A percentile compares a stretch with the other conserved stretches of the same genome.
Conservation (phyloP, 2,329 filamentous ascomycete genomes). For the Chlorencoelia australis region DNA sequence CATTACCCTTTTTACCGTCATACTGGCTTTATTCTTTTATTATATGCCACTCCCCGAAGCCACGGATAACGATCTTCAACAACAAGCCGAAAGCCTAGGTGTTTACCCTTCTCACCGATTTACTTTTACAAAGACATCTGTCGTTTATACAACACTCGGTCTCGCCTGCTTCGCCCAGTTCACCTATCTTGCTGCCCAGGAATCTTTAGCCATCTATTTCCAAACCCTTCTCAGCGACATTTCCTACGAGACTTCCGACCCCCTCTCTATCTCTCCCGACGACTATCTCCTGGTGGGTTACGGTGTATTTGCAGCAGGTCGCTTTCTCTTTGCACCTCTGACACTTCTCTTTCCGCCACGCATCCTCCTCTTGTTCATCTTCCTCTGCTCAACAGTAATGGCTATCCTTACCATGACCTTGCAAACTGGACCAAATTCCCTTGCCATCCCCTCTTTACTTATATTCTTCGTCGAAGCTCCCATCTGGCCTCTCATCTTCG, state of each 20-base stretch:
- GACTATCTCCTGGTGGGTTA: constrained; percentile 66
- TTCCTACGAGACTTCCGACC: constrained; percentile 30
- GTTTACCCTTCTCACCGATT: constrained; percentile 16
- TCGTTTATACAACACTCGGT: constrained; percentile 39
- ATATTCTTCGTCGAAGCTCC: constrained; percentile 77
- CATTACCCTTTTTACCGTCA: constrained; percentile 63
- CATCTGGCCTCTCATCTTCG: constrained; percentile 73
- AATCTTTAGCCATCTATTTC: constrained; percentile 53
- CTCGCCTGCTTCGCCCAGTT: constrained; percentile 70
- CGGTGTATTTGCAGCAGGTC: constrained; percentile 60
- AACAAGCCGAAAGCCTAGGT: constrained; percentile 30
- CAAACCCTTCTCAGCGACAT: constrained; percentile 35
- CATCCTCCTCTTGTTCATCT: constrained; percentile 56
- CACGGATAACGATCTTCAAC: constrained; percentile 41
- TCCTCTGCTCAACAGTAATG: constrained; percentile 49
- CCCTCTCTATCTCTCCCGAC: constrained; percentile 33
- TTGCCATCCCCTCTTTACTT: constrained; percentile 52
- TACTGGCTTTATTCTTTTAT: constrained; percentile 58
- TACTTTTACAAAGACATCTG: constrained; percentile 30
- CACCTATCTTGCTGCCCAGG: constrained; percentile 68
- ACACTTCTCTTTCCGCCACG: constrained; percentile 55
- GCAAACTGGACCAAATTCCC: constrained; percentile 31
- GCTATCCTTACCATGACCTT: constrained; percentile 39
- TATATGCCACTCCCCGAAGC: constrained; percentile 55
- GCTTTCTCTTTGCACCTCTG: constrained; percentile 56